Percentiles rank a stretch among this genome's conserved stretches.
Evolutionary conservation across 2,329 filamentous ascomycete species (phyloP).

Genomic region (Grosmannia huntii): DNA sequence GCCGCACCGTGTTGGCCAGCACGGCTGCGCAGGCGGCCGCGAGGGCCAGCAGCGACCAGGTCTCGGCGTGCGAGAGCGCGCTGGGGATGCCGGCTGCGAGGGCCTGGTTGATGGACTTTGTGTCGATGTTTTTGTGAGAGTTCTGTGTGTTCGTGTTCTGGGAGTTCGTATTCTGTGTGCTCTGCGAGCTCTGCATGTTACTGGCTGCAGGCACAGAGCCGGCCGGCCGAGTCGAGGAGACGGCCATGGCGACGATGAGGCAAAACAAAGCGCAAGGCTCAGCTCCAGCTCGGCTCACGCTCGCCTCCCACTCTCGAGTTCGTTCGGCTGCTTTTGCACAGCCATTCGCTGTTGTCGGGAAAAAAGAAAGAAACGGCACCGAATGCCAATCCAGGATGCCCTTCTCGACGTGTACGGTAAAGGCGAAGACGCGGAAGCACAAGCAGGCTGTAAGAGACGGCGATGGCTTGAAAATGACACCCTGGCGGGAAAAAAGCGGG

Average conservation of each 20-base stretch:
- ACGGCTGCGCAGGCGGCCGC: slow-evolving; percentile 58
- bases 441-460: not conserved
- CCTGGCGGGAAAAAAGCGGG: not conserved
- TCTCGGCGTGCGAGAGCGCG: slow-evolving; percentile 38
- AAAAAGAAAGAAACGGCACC: not conserved
- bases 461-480: not conserved
- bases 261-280: not conserved
- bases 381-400: not conserved
- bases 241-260: not conserved
- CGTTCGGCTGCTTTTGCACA: not conserved
- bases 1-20: slow-evolving; percentile 68
- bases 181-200: not conserved
- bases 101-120: not conserved
- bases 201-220: not conserved
- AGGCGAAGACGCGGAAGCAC: not conserved
- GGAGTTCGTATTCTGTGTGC: not conserved
- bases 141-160: not conserved
- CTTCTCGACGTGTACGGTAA: not conserved
- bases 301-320: not conserved
- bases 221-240: not conserved
- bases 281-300: too few species aligned
- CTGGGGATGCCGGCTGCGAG: slow-evolving; percentile 6
- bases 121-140: too few species aligned
- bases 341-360: not conserved
- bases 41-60: slow-evolving; percentile 46